Percentiles rank a stretch among this genome's conserved stretches.
Conservation (phyloP, 2,329 filamentous ascomycete genomes). For the Epichloe gansuensis region DNA sequence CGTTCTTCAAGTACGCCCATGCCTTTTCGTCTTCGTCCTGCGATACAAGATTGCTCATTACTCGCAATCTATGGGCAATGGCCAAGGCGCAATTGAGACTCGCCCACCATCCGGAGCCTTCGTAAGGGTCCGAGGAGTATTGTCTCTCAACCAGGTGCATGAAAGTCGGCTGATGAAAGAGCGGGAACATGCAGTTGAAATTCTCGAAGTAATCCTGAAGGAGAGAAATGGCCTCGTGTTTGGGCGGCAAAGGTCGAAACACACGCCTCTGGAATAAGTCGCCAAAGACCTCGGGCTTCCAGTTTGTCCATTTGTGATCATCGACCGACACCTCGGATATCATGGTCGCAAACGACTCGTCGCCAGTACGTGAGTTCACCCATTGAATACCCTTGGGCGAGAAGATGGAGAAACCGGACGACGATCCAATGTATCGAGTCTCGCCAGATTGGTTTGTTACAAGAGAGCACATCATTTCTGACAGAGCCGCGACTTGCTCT, state of each 20-base stretch:
- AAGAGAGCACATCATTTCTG: conserved; percentile 97
- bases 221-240: conserved; percentile 75
- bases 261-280: conserved; percentile 80
- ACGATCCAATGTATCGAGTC: conserved; percentile 95
- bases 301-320: conserved; percentile 91
- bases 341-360: conserved; percentile 87
- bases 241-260: conserved; percentile 71
- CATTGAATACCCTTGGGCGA: conserved; percentile 96
- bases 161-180: conserved; percentile 96
- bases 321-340: conserved; percentile 83
- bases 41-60: conserved; percentile 88
- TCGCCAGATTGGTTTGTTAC: conserved; percentile 93
- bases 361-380: conserved; percentile 97
- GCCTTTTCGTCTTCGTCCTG: conserved; percentile 88
- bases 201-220: conserved; percentile 94
- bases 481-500: conserved; percentile 72
- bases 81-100: conserved; percentile 87
- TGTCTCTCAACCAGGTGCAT: conserved; percentile 94
- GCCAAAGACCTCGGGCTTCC: conserved; percentile 94
- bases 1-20: conserved; percentile 94
- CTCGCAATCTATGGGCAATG: conserved; percentile 82
- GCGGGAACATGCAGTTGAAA: conserved; percentile 97
- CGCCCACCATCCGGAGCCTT: conserved; percentile 97
- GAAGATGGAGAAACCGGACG: conserved; percentile 96
- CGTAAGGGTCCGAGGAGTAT: conserved; percentile 83